A percentile compares a stretch with the other conserved stretches of the same genome.
phyloP scores from a whole-genome alignment of 805 yeast species.

The Lachancea mirantina region DNA sequence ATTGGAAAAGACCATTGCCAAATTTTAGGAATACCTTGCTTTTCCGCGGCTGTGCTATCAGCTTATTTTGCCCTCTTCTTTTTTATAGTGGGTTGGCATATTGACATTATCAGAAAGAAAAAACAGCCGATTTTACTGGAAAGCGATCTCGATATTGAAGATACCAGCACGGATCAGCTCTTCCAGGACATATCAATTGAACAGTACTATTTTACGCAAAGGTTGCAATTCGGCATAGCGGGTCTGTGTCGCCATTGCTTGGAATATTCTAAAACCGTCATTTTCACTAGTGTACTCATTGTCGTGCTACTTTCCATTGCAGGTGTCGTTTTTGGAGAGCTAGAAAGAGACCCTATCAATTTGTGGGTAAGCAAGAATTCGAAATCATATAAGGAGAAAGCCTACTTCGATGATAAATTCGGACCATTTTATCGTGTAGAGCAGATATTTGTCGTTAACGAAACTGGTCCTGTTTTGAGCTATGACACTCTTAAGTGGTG shows the following conservation, averaged over 20 bases:
- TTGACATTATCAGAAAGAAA: conserved; percentile 17
- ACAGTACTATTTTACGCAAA: conserved; percentile 16
- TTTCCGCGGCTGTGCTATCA: conserved; percentile 54
- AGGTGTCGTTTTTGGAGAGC: conserved; percentile 39
- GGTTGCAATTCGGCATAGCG: conserved; percentile 14
- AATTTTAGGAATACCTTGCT: conserved; percentile 63
- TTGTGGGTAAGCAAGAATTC: conserved; percentile 86
- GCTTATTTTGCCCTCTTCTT: conserved; percentile 37
- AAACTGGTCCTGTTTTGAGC: conserved; percentile 59
- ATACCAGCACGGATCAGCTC: conserved; percentile 11
- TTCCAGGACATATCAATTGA: too few species aligned
- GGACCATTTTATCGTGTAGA: conserved; percentile 90
- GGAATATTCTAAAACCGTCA: conserved; percentile 51
- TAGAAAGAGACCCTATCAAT: conserved; percentile 75
- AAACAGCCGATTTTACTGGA: conserved; percentile 24
- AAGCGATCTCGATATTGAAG: conserved; percentile 6
- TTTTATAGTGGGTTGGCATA: conserved; percentile 21
- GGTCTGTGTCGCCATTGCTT: conserved; percentile 47
- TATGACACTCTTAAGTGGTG: conserved; percentile 81
- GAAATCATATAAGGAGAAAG: conserved; percentile 58
- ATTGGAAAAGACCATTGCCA: conserved; percentile 41
- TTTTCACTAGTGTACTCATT: conserved; percentile 35
- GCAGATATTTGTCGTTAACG: conserved; percentile 68
- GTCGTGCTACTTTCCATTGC: conserved; percentile 47
- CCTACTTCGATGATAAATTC: conserved; percentile 67